phyloP scores from a whole-genome alignment of 2,329 filamentous ascomycete genomes.

The Cladosporium cucumerinum region DNA sequence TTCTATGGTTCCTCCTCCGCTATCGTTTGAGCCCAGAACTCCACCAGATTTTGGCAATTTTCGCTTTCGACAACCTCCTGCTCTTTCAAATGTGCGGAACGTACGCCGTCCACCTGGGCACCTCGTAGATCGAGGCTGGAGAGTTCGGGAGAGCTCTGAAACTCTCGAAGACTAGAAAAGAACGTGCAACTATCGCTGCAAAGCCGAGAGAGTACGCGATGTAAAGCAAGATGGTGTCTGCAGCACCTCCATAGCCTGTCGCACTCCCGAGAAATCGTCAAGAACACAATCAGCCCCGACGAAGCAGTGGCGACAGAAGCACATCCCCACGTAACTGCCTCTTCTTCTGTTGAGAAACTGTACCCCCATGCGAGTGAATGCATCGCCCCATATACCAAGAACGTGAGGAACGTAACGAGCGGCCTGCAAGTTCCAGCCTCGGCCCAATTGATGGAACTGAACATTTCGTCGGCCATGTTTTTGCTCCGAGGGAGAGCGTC shows the following conservation, averaged over 20 bases:
- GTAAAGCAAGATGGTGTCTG: neutral
- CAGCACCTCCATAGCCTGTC: too few species aligned
- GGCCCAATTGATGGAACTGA: neutral
- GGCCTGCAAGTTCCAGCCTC: neutral
- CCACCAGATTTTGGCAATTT: neutral
- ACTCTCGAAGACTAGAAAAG: slow-evolving; percentile 21
- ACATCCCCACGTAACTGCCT: neutral
- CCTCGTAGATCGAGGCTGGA: slow-evolving; percentile 14
- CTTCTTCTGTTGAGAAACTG: neutral
- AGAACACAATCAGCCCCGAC: neutral
- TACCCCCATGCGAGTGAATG: slow-evolving; percentile 11
- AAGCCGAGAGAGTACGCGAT: neutral
- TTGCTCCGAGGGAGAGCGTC: neutral
- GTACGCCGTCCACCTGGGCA: slow-evolving; percentile 18
- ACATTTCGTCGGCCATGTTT: neutral
- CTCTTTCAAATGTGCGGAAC: slow-evolving; percentile 19
- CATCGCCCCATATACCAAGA: neutral
- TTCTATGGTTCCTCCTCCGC: neutral
- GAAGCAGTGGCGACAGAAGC: neutral
- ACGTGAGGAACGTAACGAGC: neutral
- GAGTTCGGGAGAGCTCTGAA: slow-evolving; percentile 20
- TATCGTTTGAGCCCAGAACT: neutral
- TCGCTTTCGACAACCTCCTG: neutral
- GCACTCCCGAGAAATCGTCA: too few species aligned
- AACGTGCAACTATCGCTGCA: neutral